phyloP scores from a whole-genome alignment of 2,329 filamentous ascomycete genomes.

The Metarhizium robertsii region DNA sequence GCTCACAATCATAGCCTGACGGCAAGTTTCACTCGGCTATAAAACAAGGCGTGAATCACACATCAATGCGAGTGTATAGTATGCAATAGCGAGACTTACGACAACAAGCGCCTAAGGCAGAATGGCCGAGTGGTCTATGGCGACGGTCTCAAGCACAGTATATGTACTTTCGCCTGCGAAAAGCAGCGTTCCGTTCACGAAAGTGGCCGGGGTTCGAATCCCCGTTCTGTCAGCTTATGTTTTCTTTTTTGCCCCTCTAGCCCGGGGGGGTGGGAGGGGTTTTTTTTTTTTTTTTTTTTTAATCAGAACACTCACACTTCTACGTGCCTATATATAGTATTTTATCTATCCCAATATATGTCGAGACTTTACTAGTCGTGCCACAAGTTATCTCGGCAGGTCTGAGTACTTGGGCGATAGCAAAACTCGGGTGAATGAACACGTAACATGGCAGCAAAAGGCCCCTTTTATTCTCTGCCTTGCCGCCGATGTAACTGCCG shows the following conservation, averaged over 20 bases:
- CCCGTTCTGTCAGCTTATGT: conserved; percentile 11
- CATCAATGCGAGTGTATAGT: not conserved
- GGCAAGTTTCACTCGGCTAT: not conserved
- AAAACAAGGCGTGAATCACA: too few relatives aligned
- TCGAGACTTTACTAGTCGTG: too few relatives aligned
- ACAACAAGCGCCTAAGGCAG: conserved; percentile 7
- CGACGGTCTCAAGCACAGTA: conserved; percentile 13
- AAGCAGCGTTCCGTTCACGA: conserved; percentile 16
- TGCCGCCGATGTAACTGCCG: not conserved
- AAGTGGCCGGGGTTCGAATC: conserved; percentile 17
- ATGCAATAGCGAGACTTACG: not conserved
- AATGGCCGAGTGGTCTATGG: conserved; percentile 16
- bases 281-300: not conserved
- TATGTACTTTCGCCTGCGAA: conserved; percentile 10
- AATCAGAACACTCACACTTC: too few relatives aligned
- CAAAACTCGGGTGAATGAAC: too few relatives aligned
- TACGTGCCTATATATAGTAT: not conserved
- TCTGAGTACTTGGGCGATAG: too few relatives aligned
- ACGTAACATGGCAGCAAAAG: too few relatives aligned
- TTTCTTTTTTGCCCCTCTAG: conserved; percentile 7
- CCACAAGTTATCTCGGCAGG: too few relatives aligned
- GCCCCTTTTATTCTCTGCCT: conserved; percentile 2
- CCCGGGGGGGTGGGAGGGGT: not conserved
- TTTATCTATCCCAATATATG: not conserved
- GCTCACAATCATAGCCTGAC: not conserved